A percentile compares a stretch with the other conserved stretches of the same genome.
phyloP scores from a whole-genome alignment of 1,284 basidiomycete genomes.

The Mycosarcoma mackinlayi region DNA sequence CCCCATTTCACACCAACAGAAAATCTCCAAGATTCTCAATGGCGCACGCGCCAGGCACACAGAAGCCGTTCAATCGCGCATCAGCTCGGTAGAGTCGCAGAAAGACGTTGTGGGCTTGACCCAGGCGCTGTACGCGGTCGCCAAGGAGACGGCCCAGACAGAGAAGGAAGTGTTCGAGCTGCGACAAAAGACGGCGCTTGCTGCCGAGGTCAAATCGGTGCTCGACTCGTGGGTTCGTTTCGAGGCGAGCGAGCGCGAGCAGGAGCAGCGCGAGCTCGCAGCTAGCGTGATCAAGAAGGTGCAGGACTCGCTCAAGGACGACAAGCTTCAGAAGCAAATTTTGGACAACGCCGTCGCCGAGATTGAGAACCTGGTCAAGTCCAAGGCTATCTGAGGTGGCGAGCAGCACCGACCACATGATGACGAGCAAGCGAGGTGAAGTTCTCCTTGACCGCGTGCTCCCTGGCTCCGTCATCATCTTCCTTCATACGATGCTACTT shows the following conservation, averaged over 20 bases:
- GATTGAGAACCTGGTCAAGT: conserved; percentile 76
- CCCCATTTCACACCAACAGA: conserved; percentile 63
- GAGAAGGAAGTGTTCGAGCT: conserved; percentile 92
- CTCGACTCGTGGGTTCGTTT: conserved; percentile 98
- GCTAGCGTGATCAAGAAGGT: conserved; percentile 88
- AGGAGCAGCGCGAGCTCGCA: conserved; percentile 90
- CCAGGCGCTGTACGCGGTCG: conserved; percentile 87
- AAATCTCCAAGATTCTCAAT: conserved; percentile 84
- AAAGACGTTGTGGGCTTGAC: conserved; percentile 93
- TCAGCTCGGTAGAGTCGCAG: conserved; percentile 88
- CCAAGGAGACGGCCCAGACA: conserved; percentile 94
- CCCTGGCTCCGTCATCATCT: too few species aligned
- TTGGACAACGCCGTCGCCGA: conserved; percentile 85
- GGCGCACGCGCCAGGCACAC: conserved; percentile 89
- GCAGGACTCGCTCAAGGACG: conserved; percentile 82
- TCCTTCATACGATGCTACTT: too few species aligned
- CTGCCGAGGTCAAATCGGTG: conserved; percentile 90
- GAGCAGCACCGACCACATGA: background rate
- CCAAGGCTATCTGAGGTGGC: conserved; percentile 64
- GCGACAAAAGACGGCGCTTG: conserved; percentile 86
- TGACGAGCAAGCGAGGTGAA: background rate
- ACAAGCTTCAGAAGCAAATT: conserved; percentile 93
- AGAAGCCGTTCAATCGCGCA: conserved; percentile 90
- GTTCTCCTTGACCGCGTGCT: too few species aligned
- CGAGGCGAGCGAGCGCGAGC: conserved; percentile 96